Evolutionary conservation across 306 rosid species (phyloP).

Genomic region (Prunus mira): DNA sequence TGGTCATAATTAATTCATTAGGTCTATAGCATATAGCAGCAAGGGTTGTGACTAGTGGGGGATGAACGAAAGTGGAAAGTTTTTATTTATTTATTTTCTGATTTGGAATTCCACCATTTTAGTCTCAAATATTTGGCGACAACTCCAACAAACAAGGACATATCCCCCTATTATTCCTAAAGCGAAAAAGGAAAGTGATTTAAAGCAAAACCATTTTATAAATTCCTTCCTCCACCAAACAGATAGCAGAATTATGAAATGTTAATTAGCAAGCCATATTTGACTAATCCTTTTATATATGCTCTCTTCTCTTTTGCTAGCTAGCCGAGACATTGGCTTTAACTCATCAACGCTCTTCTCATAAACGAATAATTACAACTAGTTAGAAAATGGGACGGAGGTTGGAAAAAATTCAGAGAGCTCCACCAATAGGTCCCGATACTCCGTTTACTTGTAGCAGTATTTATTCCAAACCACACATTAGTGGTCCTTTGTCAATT

Average conservation of each 20-base stretch:
- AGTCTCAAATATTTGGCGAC: conserved; percentile 22
- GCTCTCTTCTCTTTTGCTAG: neutral
- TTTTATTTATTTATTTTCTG: conserved; percentile 14
- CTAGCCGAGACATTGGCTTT: neutral
- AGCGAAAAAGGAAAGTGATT: conserved; percentile 1
- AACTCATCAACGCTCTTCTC: neutral
- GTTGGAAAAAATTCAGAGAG: neutral
- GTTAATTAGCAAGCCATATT: conserved; percentile 34
- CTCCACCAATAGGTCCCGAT: no score
- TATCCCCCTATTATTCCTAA: neutral
- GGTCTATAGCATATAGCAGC: neutral
- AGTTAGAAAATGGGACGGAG: neutral
- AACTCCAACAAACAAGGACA: conserved; percentile 38
- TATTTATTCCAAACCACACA: no score
- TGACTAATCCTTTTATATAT: conserved; percentile 21
- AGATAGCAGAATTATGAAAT: conserved; percentile 6
- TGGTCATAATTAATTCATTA: conserved; percentile 1
- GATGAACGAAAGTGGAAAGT: conserved; percentile 23
- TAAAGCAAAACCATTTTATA: neutral
- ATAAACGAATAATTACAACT: no score
- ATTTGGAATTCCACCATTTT: conserved; percentile 56
- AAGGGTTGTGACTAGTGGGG: conserved; percentile 31
- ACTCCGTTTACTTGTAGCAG: accelerated
- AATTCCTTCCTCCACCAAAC: conserved; percentile 1
- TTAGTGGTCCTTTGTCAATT: no score